A percentile compares a stretch with the other conserved stretches of the same genome.
Conservation (phyloP, 768 basidiomycete species). For the Thelephora ganbajun region DNA sequence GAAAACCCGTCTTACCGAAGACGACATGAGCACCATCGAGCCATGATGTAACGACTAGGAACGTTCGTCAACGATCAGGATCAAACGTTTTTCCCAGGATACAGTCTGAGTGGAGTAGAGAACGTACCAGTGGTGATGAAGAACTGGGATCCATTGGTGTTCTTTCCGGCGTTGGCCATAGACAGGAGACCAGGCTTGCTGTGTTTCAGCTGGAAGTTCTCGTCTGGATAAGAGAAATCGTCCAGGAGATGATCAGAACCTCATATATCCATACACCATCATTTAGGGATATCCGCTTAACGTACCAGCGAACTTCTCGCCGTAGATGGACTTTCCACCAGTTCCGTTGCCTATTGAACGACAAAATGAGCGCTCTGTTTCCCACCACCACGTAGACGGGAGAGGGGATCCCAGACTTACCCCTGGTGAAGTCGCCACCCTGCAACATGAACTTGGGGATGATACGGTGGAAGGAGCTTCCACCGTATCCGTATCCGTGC, state of each 20-base stretch:
- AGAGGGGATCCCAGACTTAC: constrained; percentile 14
- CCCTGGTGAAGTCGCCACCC: constrained; percentile 71
- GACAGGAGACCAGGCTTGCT: constrained; percentile 51
- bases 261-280: constrained; percentile 2
- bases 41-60: constrained; percentile 43
- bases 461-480: constrained; percentile 67
- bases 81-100: too few relatives aligned
- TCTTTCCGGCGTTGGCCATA: constrained; percentile 69
- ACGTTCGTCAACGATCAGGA: too few relatives aligned
- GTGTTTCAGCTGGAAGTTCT: constrained; percentile 76
- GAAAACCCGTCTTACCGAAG: constrained; percentile 40
- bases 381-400: background rate
- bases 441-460: constrained; percentile 84
- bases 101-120: too few relatives aligned
- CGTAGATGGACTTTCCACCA: constrained; percentile 73
- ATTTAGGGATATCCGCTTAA: background rate
- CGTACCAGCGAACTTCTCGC: constrained; percentile 49
- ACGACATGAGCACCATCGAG: constrained; percentile 79
- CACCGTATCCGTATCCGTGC: constrained; percentile 62
- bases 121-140: constrained; percentile 64
- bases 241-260: background rate
- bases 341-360: constrained; percentile 36
- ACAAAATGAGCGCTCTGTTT: background rate
- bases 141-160: constrained; percentile 87
- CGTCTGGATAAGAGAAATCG: constrained; percentile 33